phyloP scores from a whole-genome alignment of 176 grass and related monocot genomes.

The Puya raimondii region DNA sequence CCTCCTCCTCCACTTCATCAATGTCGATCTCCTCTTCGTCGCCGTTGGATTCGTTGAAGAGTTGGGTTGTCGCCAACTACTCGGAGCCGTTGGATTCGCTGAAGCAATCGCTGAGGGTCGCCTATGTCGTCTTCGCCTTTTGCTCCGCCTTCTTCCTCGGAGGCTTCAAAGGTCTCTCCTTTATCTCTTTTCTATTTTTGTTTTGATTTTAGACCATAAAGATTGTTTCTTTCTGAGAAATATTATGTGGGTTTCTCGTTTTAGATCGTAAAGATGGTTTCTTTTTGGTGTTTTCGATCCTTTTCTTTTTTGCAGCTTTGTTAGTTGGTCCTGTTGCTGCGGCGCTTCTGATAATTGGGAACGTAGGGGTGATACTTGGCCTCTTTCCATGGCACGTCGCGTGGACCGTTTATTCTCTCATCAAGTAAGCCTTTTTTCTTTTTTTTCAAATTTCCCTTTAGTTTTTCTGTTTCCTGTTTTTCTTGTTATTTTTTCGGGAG shows the following conservation, averaged over 20 bases:
- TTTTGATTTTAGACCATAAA: not conserved
- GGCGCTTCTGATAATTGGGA: constrained; percentile 60
- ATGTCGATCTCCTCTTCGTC: not conserved
- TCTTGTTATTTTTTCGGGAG: not conserved
- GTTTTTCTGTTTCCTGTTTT: not conserved
- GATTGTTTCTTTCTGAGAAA: not conserved
- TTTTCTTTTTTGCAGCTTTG: constrained; percentile 38
- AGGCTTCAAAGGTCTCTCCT: constrained; percentile 59
- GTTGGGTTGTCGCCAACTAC: constrained; percentile 41
- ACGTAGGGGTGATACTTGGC: constrained; percentile 64
- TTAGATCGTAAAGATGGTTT: constrained; percentile 3
- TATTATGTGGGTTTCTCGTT: not conserved
- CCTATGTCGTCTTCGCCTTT: constrained; percentile 76
- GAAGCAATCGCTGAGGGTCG: constrained; percentile 36
- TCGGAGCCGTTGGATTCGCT: constrained; percentile 39
- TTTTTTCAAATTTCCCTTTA: not conserved
- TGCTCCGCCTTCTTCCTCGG: constrained; percentile 87
- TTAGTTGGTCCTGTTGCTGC: constrained; percentile 76
- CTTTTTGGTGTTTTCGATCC: not conserved
- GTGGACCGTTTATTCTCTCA: constrained; percentile 77
- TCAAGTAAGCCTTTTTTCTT: constrained; percentile 43
- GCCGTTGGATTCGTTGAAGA: constrained; percentile 40
- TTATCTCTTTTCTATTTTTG: not conserved
- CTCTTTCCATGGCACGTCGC: constrained; percentile 78
- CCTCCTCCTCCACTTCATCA: not conserved